Conservation (phyloP, 495 filamentous ascomycete genomes). For the Neurospora cerealis region DNA sequence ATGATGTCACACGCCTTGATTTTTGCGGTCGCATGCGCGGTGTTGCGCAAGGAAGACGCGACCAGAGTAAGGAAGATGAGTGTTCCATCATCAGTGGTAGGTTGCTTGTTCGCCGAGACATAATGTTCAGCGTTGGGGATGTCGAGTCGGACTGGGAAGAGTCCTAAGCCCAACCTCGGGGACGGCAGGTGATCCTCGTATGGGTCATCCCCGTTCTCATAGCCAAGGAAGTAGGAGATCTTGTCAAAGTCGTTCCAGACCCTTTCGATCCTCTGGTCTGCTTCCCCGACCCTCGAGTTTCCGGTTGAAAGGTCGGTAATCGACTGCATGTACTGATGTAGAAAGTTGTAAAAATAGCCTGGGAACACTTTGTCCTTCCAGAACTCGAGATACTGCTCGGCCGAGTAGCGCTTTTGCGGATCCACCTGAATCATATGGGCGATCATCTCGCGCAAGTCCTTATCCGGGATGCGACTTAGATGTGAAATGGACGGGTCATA, state of each 20-base stretch:
- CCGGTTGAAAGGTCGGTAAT: constrained; percentile 91
- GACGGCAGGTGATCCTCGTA: constrained; percentile 22
- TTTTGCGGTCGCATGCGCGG: constrained; percentile 74
- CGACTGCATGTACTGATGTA: constrained; percentile 93
- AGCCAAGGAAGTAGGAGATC: constrained; percentile 85
- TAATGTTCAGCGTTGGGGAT: constrained; percentile 74
- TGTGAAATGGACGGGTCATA: constrained; percentile 78
- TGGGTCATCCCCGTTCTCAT: constrained; percentile 38
- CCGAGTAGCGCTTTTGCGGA: constrained; percentile 82
- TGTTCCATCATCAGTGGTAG: constrained; percentile 72
- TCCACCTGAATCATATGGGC: constrained; percentile 92
- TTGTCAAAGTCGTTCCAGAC: constrained; percentile 95
- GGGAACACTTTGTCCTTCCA: constrained; percentile 90
- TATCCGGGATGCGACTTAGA: constrained; percentile 78
- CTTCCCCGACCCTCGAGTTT: constrained; percentile 54
- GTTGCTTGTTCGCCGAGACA: constrained; percentile 33
- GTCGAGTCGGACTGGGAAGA: constrained; percentile 73
- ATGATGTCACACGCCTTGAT: constrained; percentile 88
- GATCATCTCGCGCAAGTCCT: constrained; percentile 76
- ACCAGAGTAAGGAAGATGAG: constrained; percentile 85
- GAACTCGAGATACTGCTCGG: constrained; percentile 88
- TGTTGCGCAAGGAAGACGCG: constrained; percentile 79
- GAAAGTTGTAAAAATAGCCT: constrained; percentile 90
- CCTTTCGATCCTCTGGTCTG: constrained; percentile 87
- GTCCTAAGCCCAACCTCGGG: constrained; percentile 37